A percentile compares a stretch with the other conserved stretches of the same genome.
Conservation (phyloP, 805 yeast genomes). For the Saccharomycopsis sp. region DNA sequence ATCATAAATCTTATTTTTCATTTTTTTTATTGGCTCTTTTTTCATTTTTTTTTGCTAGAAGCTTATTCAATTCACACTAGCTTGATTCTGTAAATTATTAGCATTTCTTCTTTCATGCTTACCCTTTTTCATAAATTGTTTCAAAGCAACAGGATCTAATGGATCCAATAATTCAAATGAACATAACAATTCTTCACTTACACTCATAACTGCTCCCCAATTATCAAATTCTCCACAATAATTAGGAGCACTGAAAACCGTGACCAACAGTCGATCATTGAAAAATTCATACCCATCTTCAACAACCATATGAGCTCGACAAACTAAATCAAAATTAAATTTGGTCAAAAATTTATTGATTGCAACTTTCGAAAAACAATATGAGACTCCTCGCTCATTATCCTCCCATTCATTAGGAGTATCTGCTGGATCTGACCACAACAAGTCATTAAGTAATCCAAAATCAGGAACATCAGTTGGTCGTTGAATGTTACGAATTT, state of each 20-base stretch:
- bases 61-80: too few species aligned
- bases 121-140: slow-evolving; percentile 39
- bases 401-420: slow-evolving; percentile 60
- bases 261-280: slow-evolving; percentile 64
- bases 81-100: too few species aligned
- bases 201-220: slow-evolving; percentile 76
- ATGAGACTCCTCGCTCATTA: slow-evolving; percentile 79
- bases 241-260: slow-evolving; percentile 78
- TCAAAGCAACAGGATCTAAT: slow-evolving; percentile 44
- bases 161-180: slow-evolving; percentile 69
- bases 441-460: slow-evolving; percentile 68
- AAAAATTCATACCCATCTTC: slow-evolving; percentile 85
- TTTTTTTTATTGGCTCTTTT: background rate
- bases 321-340: slow-evolving; percentile 69
- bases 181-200: slow-evolving; percentile 59
- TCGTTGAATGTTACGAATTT: slow-evolving; percentile 62
- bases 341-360: slow-evolving; percentile 59
- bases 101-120: slow-evolving; percentile 19
- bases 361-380: slow-evolving; percentile 65
- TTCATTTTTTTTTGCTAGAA: too few species aligned
- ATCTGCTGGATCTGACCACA: slow-evolving; percentile 79
- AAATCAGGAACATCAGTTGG: slow-evolving; percentile 83
- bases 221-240: slow-evolving; percentile 78
- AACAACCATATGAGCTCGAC: slow-evolving; percentile 85
- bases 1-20: background rate